Conservation (phyloP, 495 filamentous ascomycete genomes). For the Aspergillus biplanus region DNA sequence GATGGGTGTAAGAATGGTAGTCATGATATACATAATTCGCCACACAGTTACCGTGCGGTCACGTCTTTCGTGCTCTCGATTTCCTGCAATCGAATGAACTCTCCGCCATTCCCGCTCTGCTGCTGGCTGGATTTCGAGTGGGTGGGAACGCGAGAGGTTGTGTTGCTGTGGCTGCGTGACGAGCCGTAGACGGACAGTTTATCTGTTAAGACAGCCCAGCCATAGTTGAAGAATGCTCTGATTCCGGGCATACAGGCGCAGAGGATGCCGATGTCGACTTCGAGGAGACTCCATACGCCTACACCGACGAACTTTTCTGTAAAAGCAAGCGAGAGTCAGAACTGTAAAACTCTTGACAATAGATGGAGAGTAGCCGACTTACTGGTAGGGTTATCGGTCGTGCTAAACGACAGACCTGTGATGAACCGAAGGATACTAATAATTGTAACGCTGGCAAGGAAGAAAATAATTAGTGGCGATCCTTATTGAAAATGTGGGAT, state of each 20-base stretch:
- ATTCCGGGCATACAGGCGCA: conserved; percentile 51
- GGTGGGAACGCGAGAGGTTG: not conserved
- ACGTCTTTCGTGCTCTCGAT: not conserved
- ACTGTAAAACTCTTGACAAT: conserved; percentile 20
- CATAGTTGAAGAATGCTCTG: conserved; percentile 30
- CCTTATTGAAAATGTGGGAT: conserved; percentile 17
- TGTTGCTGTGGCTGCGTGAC: not conserved
- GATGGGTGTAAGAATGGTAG: too few relatives aligned
- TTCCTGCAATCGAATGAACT: conserved; percentile 14
- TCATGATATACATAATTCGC: too few relatives aligned
- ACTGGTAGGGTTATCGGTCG: conserved; percentile 7
- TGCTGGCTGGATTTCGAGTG: not conserved
- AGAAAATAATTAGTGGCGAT: conserved; percentile 37
- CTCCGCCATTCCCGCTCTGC: not conserved
- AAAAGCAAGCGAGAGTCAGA: conserved; percentile 24
- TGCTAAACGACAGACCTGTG: conserved; percentile 31
- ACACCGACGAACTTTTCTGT: conserved; percentile 18
- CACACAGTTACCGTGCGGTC: not conserved
- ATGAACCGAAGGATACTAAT: conserved; percentile 36
- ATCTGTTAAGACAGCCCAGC: conserved; percentile 27
- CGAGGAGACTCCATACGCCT: conserved; percentile 46
- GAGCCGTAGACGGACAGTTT: not conserved
- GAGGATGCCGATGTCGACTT: conserved; percentile 49
- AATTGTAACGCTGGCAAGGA: conserved; percentile 34
- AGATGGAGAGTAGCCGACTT: not conserved